Conservation (phyloP, 495 filamentous ascomycete species). For the Articulospora tetracladia region DNA sequence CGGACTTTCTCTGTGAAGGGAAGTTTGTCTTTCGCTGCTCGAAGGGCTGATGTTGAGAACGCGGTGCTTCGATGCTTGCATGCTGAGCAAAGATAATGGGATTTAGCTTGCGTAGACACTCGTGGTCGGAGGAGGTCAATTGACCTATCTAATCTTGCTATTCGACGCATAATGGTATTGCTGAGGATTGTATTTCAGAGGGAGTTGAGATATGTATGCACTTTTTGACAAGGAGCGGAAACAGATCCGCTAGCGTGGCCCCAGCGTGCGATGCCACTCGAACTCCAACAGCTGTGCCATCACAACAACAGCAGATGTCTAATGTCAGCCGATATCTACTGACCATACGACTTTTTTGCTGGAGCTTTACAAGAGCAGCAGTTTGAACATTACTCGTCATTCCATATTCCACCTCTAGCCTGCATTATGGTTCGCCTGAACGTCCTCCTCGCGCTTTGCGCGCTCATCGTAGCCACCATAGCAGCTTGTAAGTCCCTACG, state of each 20-base stretch:
- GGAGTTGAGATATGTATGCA: background rate
- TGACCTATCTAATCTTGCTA: constrained; percentile 22
- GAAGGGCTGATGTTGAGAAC: constrained; percentile 37
- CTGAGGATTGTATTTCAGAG: background rate
- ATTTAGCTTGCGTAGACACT: background rate
- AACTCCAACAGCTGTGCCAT: background rate
- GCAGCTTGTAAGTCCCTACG: constrained; percentile 18
- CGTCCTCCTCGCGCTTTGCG: constrained; percentile 15
- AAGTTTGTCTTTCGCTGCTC: constrained; percentile 33
- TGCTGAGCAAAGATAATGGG: constrained; percentile 24
- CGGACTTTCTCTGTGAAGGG: constrained; percentile 47
- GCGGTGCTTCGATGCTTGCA: constrained; percentile 32
- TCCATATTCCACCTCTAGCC: background rate
- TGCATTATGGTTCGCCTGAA: constrained; percentile 9
- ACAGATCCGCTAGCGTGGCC: background rate
- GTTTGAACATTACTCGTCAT: background rate
- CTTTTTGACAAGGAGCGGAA: constrained; percentile 13
- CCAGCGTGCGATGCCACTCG: background rate
- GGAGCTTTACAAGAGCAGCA: too few relatives aligned
- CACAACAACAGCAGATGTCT: too few relatives aligned
- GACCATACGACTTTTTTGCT: too few relatives aligned
- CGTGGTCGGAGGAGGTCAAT: constrained; percentile 18
- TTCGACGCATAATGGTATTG: constrained; percentile 22
- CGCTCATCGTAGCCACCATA: constrained; percentile 17
- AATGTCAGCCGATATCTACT: too few relatives aligned